A percentile compares a stretch with the other conserved stretches of the same genome.
Conservation (phyloP, 1,284 basidiomycete species). For the Violaceomyces palustris region DNA sequence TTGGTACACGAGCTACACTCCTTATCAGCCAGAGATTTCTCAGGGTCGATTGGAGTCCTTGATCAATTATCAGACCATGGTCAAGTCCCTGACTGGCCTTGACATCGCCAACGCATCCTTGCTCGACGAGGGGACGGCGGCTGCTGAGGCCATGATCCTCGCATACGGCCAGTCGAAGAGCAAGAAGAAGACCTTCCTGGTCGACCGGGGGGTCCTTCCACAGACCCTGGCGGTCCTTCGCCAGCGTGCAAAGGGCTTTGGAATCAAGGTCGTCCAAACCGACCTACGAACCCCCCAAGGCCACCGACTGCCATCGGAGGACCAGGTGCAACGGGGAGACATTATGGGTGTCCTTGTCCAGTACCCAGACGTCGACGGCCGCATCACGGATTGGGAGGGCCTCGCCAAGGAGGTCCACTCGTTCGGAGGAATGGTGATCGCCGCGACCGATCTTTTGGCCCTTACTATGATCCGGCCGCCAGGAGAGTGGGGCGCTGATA, state of each 20-base stretch:
- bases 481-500: conserved; percentile 97
- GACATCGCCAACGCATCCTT: conserved; percentile 62
- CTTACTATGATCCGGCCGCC: conserved; percentile 90
- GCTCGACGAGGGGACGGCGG: conserved; percentile 50
- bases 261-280: conserved; percentile 41
- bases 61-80: conserved; percentile 95
- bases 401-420: conserved; percentile 70
- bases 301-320: conserved; percentile 35
- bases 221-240: conserved; percentile 50
- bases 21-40: conserved; percentile 81
- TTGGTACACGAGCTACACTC: conserved; percentile 98
- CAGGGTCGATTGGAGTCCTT: conserved; percentile 91
- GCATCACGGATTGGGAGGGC: conserved; percentile 69
- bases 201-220: conserved; percentile 46
- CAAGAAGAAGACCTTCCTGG: conserved; percentile 48
- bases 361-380: conserved; percentile 79
- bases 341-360: conserved; percentile 77
- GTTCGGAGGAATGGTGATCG: conserved; percentile 72
- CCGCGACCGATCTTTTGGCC: conserved; percentile 86
- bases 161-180: conserved; percentile 36
- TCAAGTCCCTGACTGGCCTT: conserved; percentile 88
- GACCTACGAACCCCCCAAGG: conserved; percentile 41
- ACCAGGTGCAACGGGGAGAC: conserved; percentile 30
- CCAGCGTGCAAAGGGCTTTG: conserved; percentile 49
- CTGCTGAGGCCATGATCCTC: conserved; percentile 51